Evolutionary conservation across 768 basidiomycete species (phyloP).

Genomic region (Leucosporidium scottii): DNA sequence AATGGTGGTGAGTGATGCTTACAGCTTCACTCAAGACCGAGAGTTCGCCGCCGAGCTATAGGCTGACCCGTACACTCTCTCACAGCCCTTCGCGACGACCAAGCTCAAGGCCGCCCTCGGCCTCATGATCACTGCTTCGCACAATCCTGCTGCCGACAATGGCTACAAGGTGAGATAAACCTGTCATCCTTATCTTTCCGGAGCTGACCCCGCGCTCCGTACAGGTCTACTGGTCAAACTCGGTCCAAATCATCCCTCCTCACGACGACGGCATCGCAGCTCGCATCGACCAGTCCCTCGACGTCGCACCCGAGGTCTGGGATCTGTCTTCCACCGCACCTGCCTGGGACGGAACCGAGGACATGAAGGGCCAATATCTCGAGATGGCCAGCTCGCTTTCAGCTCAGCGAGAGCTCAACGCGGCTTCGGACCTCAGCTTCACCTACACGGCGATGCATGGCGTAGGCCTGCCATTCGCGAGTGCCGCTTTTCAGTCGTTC

Average conservation of each 20-base stretch:
- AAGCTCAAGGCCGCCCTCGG: slow-evolving; percentile 65
- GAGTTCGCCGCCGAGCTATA: background rate
- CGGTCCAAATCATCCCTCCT: slow-evolving; percentile 65
- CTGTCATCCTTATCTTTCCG: background rate
- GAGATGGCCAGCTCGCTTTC: slow-evolving; percentile 41
- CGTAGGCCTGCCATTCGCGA: slow-evolving; percentile 63
- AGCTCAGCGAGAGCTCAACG: slow-evolving; percentile 39
- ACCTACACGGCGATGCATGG: slow-evolving; percentile 90
- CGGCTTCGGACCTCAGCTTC: slow-evolving; percentile 50
- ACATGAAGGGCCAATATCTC: slow-evolving; percentile 59
- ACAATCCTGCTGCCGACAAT: slow-evolving; percentile 71
- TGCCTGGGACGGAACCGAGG: slow-evolving; percentile 53
- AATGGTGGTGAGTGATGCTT: slow-evolving; percentile 26
- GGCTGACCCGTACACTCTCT: background rate
- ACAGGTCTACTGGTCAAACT: slow-evolving; percentile 29
- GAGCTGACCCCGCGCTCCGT: no score
- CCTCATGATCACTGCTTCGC: slow-evolving; percentile 86
- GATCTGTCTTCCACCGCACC: slow-evolving; percentile 29
- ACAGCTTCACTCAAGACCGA: no score
- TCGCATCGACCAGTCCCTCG: slow-evolving; percentile 57
- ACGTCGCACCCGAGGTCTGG: slow-evolving; percentile 49
- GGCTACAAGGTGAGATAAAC: slow-evolving; percentile 61
- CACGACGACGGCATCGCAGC: slow-evolving; percentile 71
- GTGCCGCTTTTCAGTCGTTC: slow-evolving; percentile 53
- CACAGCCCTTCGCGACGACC: slow-evolving; percentile 61